Evolutionary conservation across 768 basidiomycete genomes (phyloP).

Genomic region (Chalciporus pseudorubinellus): DNA sequence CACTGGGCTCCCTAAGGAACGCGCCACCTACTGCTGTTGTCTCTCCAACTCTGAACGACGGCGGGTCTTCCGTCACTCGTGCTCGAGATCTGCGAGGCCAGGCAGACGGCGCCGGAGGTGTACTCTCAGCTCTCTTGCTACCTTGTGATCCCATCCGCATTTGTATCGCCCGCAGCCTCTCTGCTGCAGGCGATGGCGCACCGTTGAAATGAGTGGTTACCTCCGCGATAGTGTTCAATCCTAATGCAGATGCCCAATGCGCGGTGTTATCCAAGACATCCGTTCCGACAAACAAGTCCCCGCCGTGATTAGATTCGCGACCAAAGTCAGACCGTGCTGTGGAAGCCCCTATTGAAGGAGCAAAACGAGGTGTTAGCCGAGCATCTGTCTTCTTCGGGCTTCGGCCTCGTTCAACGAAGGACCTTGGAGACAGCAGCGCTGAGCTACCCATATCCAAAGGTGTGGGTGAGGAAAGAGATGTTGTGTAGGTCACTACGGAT

Average conservation of each 20-base stretch:
- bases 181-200: slow-evolving; percentile 15
- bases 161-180: slow-evolving; percentile 24
- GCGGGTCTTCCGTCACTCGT: slow-evolving; percentile 9
- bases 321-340: slow-evolving; percentile 23
- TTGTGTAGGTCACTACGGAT: slow-evolving; percentile 15
- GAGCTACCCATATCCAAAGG: slow-evolving; percentile 29
- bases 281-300: slow-evolving; percentile 18
- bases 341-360: slow-evolving; percentile 24
- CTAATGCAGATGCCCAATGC: slow-evolving; percentile 27
- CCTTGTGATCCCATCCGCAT: background rate
- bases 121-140: slow-evolving; percentile 29
- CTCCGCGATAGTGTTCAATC: slow-evolving; percentile 23
- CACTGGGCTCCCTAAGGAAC: slow-evolving; percentile 29
- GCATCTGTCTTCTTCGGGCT: slow-evolving; percentile 20
- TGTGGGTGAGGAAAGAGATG: slow-evolving; percentile 18
- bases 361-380: slow-evolving; percentile 12
- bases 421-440: slow-evolving; percentile 19
- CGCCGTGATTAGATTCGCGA: slow-evolving; percentile 19
- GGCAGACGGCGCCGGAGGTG: slow-evolving; percentile 25
- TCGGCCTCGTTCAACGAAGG: slow-evolving; percentile 28
- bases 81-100: slow-evolving; percentile 19
- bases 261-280: slow-evolving; percentile 28
- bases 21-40: slow-evolving; percentile 4
- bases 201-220: slow-evolving; percentile 13
- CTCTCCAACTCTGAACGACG: slow-evolving; percentile 6